phyloP scores from a whole-genome alignment of 805 yeast genomes.

The Ogataea trehaloabstinens region DNA sequence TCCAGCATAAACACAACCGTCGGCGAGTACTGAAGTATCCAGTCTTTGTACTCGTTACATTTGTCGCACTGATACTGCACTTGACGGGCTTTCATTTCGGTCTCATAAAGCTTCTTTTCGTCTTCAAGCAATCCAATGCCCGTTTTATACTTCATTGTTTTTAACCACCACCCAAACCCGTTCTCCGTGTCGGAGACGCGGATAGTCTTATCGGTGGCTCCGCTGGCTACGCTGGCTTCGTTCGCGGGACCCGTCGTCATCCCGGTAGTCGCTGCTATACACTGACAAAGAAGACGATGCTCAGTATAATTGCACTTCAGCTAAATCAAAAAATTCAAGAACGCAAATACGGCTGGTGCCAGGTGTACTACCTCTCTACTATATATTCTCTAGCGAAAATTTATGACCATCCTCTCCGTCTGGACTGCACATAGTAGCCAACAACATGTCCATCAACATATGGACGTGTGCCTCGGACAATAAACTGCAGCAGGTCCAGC shows the following conservation, averaged over 20 bases:
- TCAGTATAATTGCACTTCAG: no score
- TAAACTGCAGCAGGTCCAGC: constrained; percentile 55
- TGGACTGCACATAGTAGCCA: no score
- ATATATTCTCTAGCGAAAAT: no score
- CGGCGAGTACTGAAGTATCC: constrained; percentile 80
- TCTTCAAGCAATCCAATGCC: constrained; percentile 59
- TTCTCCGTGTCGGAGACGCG: constrained; percentile 29
- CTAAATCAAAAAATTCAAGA: no score
- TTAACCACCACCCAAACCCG: constrained; percentile 76
- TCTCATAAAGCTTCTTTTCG: constrained; percentile 56
- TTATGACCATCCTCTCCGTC: no score
- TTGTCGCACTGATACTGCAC: constrained; percentile 48
- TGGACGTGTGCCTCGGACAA: constrained; percentile 97
- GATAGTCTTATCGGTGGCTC: constrained; percentile 21
- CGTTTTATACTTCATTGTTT: constrained; percentile 66
- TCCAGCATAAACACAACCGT: constrained; percentile 84
- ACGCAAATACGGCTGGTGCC: no score
- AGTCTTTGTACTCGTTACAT: constrained; percentile 76
- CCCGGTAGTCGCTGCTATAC: no score
- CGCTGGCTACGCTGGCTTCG: no score
- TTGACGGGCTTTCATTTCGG: constrained; percentile 34
- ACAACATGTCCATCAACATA: constrained; percentile 61
- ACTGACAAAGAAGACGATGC: no score
- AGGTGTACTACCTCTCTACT: no score
- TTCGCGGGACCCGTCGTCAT: no score